phyloP scores from a whole-genome alignment of 2,329 filamentous ascomycete species.

The Helminthosporium solani region DNA sequence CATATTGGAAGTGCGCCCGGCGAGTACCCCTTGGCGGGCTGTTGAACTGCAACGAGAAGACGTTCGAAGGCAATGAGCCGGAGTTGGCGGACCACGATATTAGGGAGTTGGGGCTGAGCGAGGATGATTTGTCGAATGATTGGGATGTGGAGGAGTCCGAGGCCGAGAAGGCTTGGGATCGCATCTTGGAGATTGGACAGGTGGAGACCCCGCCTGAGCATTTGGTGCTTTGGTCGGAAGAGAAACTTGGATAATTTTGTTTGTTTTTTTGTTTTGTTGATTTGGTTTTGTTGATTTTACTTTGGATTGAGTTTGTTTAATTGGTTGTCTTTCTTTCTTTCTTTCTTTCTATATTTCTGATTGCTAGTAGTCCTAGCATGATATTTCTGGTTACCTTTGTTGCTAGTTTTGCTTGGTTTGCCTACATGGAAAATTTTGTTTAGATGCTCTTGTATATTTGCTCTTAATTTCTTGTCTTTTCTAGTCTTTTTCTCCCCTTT shows the following conservation, averaged over 20 bases:
- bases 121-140: neutral
- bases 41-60: constrained; percentile 8
- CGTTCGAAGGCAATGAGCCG: constrained; percentile 4
- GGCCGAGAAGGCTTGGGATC: neutral
- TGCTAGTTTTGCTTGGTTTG: too few relatives aligned
- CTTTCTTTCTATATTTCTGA: too few relatives aligned
- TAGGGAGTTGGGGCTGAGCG: neutral
- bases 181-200: neutral
- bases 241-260: neutral
- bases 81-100: constrained; percentile 2
- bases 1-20: constrained; percentile 33
- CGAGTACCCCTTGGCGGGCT: constrained; percentile 12
- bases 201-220: neutral
- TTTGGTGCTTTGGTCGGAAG: neutral
- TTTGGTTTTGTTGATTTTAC: too few relatives aligned
- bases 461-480: too few relatives aligned
- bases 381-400: too few relatives aligned
- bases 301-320: too few relatives aligned
- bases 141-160: neutral
- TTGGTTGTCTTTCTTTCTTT: too few relatives aligned
- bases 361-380: too few relatives aligned
- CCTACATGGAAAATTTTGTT: too few relatives aligned
- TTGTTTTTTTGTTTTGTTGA: too few relatives aligned
- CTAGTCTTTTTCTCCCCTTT: too few relatives aligned
- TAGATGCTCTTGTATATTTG: too few relatives aligned